Evolutionary conservation across 345 rosid genomes (phyloP).

Genomic region (Citrus maxima): DNA sequence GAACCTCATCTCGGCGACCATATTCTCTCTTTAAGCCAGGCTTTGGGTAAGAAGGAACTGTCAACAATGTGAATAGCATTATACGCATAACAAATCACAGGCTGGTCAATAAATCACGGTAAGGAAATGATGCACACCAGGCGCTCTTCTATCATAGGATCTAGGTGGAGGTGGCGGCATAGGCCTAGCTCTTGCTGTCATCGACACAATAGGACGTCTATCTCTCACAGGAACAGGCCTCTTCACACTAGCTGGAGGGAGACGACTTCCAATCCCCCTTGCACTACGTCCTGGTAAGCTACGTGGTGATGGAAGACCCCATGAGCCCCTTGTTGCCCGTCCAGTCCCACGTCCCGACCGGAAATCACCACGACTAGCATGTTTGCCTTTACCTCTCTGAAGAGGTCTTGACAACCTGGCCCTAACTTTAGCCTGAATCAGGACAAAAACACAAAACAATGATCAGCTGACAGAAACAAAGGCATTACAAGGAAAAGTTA

Average conservation of each 20-base stretch:
- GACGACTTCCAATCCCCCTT: constrained; percentile 52
- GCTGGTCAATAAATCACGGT: not conserved
- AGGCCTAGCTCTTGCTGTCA: constrained; percentile 69
- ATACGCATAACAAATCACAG: not conserved
- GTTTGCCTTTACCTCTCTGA: constrained; percentile 76
- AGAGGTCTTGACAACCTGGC: constrained; percentile 95
- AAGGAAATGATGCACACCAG: constrained; percentile 44
- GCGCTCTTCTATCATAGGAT: constrained; percentile 82
- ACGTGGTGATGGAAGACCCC: constrained; percentile 58
- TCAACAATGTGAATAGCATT: constrained; percentile 15
- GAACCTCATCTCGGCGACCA: constrained; percentile 70
- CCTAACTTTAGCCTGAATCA: constrained; percentile 82
- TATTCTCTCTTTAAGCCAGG: constrained; percentile 81
- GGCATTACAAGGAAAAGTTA: not conserved
- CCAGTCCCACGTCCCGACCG: constrained; percentile 62
- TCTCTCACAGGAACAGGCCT: constrained; percentile 60
- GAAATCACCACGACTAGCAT: constrained; percentile 49
- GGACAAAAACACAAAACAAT: not conserved
- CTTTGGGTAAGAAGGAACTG: constrained; percentile 75
- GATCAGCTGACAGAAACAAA: not conserved
- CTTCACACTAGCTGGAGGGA: constrained; percentile 53
- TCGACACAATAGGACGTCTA: constrained; percentile 64
- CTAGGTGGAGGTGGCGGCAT: constrained; percentile 61
- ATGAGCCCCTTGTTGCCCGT: constrained; percentile 60
- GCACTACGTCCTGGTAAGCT: constrained; percentile 38